Evolutionary conservation across 768 basidiomycete species (phyloP).

Genomic region (Russula sp.): DNA sequence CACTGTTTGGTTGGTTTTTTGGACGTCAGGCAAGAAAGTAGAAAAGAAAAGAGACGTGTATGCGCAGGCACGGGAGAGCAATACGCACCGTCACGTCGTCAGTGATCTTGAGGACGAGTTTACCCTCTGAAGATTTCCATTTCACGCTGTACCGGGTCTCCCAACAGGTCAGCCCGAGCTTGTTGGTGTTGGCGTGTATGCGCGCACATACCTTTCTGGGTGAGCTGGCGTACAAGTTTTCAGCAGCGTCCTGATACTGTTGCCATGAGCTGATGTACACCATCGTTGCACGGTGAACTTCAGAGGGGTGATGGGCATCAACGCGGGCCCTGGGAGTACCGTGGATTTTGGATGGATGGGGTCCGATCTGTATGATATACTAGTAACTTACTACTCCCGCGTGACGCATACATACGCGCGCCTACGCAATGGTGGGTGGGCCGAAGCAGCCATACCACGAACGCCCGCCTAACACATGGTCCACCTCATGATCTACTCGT

Average conservation of each 20-base stretch:
- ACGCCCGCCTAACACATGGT: too few relatives aligned
- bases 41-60: not conserved
- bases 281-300: slow-evolving; percentile 44
- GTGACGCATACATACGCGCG: not conserved
- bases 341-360: not conserved
- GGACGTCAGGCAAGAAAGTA: not conserved
- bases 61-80: not conserved
- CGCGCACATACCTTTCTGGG: slow-evolving; percentile 61
- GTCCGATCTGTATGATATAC: not conserved
- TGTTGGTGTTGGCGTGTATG: not conserved
- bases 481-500: not conserved
- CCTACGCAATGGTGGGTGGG: too few relatives aligned
- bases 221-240: slow-evolving; percentile 73
- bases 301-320: slow-evolving; percentile 13
- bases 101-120: slow-evolving; percentile 90
- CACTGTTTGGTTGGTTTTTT: slow-evolving; percentile 50
- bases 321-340: slow-evolving; percentile 1
- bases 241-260: slow-evolving; percentile 86
- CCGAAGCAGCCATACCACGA: too few relatives aligned
- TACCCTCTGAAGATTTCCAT: slow-evolving; percentile 81
- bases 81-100: slow-evolving; percentile 77
- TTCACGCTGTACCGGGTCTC: slow-evolving; percentile 91
- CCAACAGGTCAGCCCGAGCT: not conserved
- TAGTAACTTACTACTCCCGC: not conserved
- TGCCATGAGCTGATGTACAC: slow-evolving; percentile 90